A percentile compares a stretch with the other conserved stretches of the same genome.
phyloP scores from a whole-genome alignment of 805 yeast species.

The Naumovozyma castellii region DNA sequence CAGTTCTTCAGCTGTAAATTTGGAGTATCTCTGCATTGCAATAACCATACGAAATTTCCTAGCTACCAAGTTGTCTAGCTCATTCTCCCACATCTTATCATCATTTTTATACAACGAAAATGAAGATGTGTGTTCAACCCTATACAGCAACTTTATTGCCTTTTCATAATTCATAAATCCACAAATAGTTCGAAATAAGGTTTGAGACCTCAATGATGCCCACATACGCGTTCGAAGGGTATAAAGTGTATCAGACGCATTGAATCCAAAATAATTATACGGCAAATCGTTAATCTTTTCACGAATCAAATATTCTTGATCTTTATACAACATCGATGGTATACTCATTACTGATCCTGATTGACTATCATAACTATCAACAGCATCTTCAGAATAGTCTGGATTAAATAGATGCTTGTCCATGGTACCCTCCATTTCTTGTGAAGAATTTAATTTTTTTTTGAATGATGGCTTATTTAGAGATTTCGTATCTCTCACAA shows the following conservation, averaged over 20 bases:
- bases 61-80: conserved; percentile 61
- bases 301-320: conserved; percentile 23
- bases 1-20: conserved; percentile 54
- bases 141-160: conserved; percentile 61
- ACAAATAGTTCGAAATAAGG: conserved; percentile 70
- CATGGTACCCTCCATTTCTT: too few relatives aligned
- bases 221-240: conserved; percentile 70
- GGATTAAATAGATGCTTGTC: too few relatives aligned
- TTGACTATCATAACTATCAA: too few relatives aligned
- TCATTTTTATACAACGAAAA: conserved; percentile 35
- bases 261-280: conserved; percentile 63
- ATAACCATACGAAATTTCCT: conserved; percentile 74
- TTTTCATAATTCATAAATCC: conserved; percentile 74
- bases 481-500: conserved; percentile 66
- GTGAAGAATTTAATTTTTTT: too few relatives aligned
- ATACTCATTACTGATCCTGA: too few relatives aligned
- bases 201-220: conserved; percentile 80
- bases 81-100: conserved; percentile 51
- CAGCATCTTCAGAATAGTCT: neutral
- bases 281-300: conserved; percentile 54
- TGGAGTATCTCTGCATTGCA: conserved; percentile 77
- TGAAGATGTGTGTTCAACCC: conserved; percentile 54
- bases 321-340: neutral
- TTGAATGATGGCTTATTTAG: conserved; percentile 49
- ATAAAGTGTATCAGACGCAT: conserved; percentile 51